These are phyloP conservation scores for Adansonia madagascariensis DNA, from an alignment of 441 rosid genomes.

Conservation along the genomic window DNA sequence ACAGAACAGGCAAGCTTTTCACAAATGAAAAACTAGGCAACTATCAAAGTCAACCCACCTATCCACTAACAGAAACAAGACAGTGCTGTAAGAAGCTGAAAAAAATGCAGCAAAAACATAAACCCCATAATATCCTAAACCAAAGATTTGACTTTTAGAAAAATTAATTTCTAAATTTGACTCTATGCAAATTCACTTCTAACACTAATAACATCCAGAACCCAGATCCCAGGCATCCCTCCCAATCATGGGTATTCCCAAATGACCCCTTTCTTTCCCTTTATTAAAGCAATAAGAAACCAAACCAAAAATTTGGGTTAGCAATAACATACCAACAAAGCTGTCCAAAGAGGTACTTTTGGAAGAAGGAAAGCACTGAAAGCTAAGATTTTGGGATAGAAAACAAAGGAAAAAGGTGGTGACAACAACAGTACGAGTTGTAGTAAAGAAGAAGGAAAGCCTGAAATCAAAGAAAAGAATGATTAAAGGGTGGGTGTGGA, in stretches of 20 bases:
- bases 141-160: neutral
- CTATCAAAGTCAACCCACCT: slow-evolving; percentile 13
- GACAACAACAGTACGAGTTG: slow-evolving; percentile 34
- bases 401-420: slow-evolving; percentile 16
- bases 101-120: slow-evolving; percentile 1
- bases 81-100: neutral
- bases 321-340: slow-evolving; percentile 36
- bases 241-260: slow-evolving; percentile 23
- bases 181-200: slow-evolving; percentile 18
- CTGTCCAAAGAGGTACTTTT: slow-evolving; percentile 25
- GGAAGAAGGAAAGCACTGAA: slow-evolving; percentile 32
- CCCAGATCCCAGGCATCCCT: slow-evolving; percentile 45
- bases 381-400: slow-evolving; percentile 25
- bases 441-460: slow-evolving; percentile 61
- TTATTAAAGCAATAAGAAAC: slow-evolving; percentile 17
- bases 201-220: neutral
- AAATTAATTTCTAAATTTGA: neutral
- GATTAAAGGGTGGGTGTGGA: slow-evolving; percentile 36
- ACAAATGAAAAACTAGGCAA: neutral
- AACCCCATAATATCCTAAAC: neutral
- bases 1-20: neutral
- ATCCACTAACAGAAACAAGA: slow-evolving; percentile 12
- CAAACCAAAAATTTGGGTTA: slow-evolving; percentile 13
- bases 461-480: slow-evolving; percentile 21
- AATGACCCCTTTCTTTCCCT: slow-evolving; percentile 16